Evolutionary conservation across 176 grass and related monocot species (phyloP).

Genomic region (Oryza meridionalis): DNA sequence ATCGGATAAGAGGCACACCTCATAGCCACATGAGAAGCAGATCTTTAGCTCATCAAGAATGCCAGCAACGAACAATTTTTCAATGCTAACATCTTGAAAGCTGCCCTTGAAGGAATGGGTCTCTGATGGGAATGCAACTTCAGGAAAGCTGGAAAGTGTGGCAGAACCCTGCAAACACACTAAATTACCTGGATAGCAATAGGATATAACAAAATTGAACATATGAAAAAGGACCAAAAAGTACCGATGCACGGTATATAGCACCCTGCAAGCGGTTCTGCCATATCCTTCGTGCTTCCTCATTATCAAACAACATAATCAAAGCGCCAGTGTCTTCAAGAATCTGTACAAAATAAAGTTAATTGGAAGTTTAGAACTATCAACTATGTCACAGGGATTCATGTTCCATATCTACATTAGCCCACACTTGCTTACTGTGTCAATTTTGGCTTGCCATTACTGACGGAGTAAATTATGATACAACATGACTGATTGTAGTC

Average conservation of each 20-base stretch:
- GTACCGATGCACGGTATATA: conserved; percentile 98
- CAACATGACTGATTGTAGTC: conserved; percentile 21
- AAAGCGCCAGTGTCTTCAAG: conserved; percentile 84
- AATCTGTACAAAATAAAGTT: conserved; percentile 60
- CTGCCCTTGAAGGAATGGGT: conserved; percentile 56
- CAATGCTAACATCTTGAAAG: conserved; percentile 54
- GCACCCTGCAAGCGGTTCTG: conserved; percentile 86
- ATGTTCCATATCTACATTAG: neutral
- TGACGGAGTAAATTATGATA: conserved; percentile 16
- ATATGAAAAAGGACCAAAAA: conserved; percentile 23
- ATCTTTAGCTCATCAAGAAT: conserved; percentile 93
- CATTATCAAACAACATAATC: conserved; percentile 77
- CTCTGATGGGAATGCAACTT: conserved; percentile 45
- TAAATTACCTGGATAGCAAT: conserved; percentile 31
- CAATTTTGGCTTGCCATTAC: neutral
- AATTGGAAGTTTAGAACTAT: conserved; percentile 28
- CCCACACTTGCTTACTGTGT: neutral
- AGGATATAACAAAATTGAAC: conserved; percentile 35
- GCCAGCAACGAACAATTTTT: conserved; percentile 90
- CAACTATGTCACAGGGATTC: conserved; percentile 24
- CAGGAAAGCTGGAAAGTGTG: conserved; percentile 61
- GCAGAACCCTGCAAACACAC: conserved; percentile 70
- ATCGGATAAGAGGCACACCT: conserved; percentile 54
- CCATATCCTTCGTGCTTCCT: conserved; percentile 76
- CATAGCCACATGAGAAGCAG: conserved; percentile 85